phyloP scores from a whole-genome alignment of 108 stramenopile species.

The Cyclotella baltica region DNA sequence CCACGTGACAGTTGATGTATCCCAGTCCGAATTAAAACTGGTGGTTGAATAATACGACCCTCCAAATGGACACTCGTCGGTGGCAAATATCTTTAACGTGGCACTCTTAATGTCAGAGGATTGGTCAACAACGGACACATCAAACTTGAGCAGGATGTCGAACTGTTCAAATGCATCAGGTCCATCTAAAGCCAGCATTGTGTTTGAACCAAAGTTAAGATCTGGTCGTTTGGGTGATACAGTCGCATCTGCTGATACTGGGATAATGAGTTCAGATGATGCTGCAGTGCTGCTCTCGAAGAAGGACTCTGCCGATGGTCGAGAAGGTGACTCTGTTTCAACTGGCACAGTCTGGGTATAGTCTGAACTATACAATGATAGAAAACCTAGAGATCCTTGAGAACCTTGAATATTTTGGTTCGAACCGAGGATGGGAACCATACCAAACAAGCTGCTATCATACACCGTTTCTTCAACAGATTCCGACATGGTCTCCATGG shows the following conservation, averaged over 20 bases:
- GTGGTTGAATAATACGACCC: conserved; percentile 18
- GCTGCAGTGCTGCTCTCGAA: neutral
- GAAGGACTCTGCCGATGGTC: neutral
- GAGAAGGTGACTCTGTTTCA: neutral
- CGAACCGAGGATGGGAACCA: neutral
- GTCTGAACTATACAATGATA: conserved; percentile 4
- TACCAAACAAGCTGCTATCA: conserved; percentile 4
- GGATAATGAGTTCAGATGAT: conserved; percentile 18
- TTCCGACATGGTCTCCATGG: neutral
- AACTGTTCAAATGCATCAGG: conserved; percentile 10
- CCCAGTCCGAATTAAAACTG: conserved; percentile 13
- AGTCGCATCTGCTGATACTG: conserved; percentile 21
- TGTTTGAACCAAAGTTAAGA: conserved; percentile 24
- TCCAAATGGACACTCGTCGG: conserved; percentile 15
- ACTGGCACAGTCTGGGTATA: neutral
- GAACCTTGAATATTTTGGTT: neutral
- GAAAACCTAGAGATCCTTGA: neutral
- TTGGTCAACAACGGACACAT: conserved; percentile 16
- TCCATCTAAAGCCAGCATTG: conserved; percentile 21
- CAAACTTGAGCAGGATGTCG: conserved; percentile 24
- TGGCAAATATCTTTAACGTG: conserved; percentile 5
- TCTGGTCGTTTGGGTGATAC: conserved; percentile 6
- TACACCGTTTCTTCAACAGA: neutral
- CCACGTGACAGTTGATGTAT: conserved; percentile 12
- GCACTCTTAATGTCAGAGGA: conserved; percentile 16